These are phyloP conservation scores for Luffa acutangula DNA, from an alignment of 306 rosid genomes.

Conservation along the genomic window DNA sequence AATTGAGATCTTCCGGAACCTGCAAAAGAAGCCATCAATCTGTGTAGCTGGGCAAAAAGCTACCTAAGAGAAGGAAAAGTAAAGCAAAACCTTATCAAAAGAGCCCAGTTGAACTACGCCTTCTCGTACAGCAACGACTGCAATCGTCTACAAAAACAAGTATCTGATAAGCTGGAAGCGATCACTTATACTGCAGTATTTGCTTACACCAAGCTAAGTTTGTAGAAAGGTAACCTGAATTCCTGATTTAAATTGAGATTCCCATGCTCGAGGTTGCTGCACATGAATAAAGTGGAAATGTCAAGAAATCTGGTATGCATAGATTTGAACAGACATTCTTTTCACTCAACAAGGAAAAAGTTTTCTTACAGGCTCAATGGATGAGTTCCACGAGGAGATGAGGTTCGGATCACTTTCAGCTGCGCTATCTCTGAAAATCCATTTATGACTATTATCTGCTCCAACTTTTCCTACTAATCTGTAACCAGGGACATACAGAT, in stretches of 20 bases:
- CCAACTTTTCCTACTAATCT: slow-evolving; percentile 80
- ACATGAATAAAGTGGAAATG: neutral
- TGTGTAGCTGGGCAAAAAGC: neutral
- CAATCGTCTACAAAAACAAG: slow-evolving; percentile 49
- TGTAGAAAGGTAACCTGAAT: slow-evolving; percentile 55
- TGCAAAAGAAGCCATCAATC: slow-evolving; percentile 14
- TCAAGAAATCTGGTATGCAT: neutral
- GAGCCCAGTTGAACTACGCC: slow-evolving; percentile 87
- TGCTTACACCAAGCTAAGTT: neutral
- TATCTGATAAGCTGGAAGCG: neutral
- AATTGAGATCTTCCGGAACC: slow-evolving; percentile 62
- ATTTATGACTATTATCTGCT: slow-evolving; percentile 73
- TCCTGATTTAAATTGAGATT: slow-evolving; percentile 71
- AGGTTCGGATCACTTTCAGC: slow-evolving; percentile 49
- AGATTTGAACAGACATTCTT: neutral
- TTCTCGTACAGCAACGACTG: slow-evolving; percentile 67
- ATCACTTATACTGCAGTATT: neutral
- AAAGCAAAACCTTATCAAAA: slow-evolving; percentile 43
- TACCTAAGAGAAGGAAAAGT: slow-evolving; percentile 7
- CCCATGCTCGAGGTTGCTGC: slow-evolving; percentile 91
- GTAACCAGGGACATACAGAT: slow-evolving; percentile 16
- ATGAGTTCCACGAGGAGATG: slow-evolving; percentile 61
- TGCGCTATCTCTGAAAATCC: slow-evolving; percentile 59
- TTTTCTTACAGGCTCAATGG: slow-evolving; percentile 52
- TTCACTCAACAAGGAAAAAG: neutral